phyloP scores from a whole-genome alignment of 2,329 filamentous ascomycete species.

The Chaetothyriales sp. region DNA sequence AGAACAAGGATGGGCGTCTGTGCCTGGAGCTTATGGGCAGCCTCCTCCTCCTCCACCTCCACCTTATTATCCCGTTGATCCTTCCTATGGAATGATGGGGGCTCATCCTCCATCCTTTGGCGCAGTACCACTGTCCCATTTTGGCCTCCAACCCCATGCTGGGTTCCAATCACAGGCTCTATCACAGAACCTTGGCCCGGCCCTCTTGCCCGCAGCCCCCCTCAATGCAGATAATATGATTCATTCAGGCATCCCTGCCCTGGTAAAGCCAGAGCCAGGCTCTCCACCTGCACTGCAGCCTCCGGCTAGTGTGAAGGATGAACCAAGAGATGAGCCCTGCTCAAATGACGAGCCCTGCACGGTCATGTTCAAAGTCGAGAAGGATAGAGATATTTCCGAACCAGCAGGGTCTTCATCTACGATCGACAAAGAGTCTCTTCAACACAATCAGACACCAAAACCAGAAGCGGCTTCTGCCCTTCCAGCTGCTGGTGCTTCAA shows the following conservation, averaged over 20 bases:
- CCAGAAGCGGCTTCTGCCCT: neutral
- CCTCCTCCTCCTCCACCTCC: neutral
- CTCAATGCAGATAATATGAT: neutral
- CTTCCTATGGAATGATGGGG: neutral
- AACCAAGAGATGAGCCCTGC: neutral
- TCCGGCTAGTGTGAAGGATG: neutral
- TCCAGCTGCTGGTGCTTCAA: neutral
- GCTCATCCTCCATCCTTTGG: neutral
- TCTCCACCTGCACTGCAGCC: neutral
- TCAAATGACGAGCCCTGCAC: neutral
- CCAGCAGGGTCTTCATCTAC: neutral
- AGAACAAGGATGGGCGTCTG: constrained; percentile 1
- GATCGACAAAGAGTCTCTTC: neutral
- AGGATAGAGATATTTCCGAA: neutral
- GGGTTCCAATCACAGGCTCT: neutral
- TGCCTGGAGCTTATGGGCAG: neutral
- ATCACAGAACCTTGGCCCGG: neutral
- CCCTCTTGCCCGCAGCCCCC: neutral
- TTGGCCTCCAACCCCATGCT: neutral
- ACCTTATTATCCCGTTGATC: neutral
- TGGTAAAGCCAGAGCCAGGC: neutral
- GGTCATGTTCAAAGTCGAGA: neutral
- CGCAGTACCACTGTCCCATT: neutral
- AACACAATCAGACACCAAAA: neutral
- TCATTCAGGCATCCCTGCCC: neutral